A percentile compares a stretch with the other conserved stretches of the same genome.
phyloP scores from a whole-genome alignment of 2,329 filamentous ascomycete species.

The Septoria linicola region DNA sequence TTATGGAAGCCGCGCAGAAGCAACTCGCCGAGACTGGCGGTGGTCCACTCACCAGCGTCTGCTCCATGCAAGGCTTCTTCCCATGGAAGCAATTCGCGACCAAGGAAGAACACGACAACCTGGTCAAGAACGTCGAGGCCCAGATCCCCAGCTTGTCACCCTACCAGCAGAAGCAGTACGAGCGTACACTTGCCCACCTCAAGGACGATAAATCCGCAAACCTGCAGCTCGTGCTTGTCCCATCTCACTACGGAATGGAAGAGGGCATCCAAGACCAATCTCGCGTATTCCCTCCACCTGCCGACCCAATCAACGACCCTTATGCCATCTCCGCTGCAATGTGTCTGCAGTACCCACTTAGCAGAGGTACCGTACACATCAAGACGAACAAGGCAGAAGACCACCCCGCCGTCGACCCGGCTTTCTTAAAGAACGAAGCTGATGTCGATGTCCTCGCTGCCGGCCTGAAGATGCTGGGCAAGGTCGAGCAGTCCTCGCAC shows the following conservation, averaged over 20 bases:
- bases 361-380: conserved; percentile 37
- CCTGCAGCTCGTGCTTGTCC: conserved; percentile 40
- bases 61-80: conserved; percentile 41
- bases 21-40: conserved; percentile 34
- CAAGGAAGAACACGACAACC: conserved; percentile 35
- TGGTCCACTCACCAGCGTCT: conserved; percentile 37
- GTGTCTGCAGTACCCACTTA: conserved; percentile 36
- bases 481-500: conserved; percentile 45
- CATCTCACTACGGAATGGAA: conserved; percentile 33
- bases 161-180: conserved; percentile 40
- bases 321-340: conserved; percentile 31
- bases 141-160: conserved; percentile 30
- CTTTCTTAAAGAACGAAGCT: conserved; percentile 44
- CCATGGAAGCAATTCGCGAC: conserved; percentile 39
- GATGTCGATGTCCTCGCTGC: conserved; percentile 45
- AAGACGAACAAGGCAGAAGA: conserved; percentile 29
- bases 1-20: conserved; percentile 38
- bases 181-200: conserved; percentile 38
- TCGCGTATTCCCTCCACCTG: conserved; percentile 30
- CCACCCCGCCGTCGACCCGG: conserved; percentile 31
- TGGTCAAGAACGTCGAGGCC: conserved; percentile 35
- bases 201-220: conserved; percentile 40
- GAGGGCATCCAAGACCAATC: conserved; percentile 34
- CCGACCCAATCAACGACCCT: conserved; percentile 23
- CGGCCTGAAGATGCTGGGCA: conserved; percentile 41